A percentile compares a stretch with the other conserved stretches of the same genome.
Evolutionary conservation across 2,329 filamentous ascomycete genomes (phyloP).

Genomic region (Myriosclerotinia duriaeana): DNA sequence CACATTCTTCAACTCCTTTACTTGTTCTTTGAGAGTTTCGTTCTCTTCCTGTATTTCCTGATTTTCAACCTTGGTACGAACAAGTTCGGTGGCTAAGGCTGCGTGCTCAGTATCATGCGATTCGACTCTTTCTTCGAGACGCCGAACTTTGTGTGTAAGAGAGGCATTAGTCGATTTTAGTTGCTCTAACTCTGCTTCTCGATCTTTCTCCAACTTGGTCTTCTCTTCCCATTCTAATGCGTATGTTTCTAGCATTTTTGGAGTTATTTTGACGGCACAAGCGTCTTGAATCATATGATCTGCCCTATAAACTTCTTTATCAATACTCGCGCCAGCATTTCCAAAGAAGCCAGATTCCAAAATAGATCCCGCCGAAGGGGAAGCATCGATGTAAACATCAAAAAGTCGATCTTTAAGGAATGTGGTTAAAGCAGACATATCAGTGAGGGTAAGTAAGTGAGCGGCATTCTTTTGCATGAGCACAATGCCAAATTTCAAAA

Average conservation of each 20-base stretch:
- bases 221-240: slow-evolving; percentile 90
- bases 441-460: slow-evolving; percentile 76
- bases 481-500: slow-evolving; percentile 90
- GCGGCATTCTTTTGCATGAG: slow-evolving; percentile 93
- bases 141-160: slow-evolving; percentile 74
- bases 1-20: slow-evolving; percentile 78
- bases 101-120: slow-evolving; percentile 89
- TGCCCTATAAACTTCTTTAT: slow-evolving; percentile 94
- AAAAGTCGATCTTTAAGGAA: slow-evolving; percentile 94
- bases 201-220: slow-evolving; percentile 75
- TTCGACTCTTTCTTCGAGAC: slow-evolving; percentile 83
- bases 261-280: slow-evolving; percentile 80
- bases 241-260: slow-evolving; percentile 78
- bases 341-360: slow-evolving; percentile 98
- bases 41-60: slow-evolving; percentile 86
- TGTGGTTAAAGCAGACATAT: slow-evolving; percentile 84
- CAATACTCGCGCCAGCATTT: slow-evolving; percentile 79
- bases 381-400: slow-evolving; percentile 93
- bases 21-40: slow-evolving; percentile 81
- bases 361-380: slow-evolving; percentile 87
- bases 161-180: slow-evolving; percentile 66
- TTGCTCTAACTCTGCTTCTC: slow-evolving; percentile 76
- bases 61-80: slow-evolving; percentile 90
- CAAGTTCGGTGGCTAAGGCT: slow-evolving; percentile 83
- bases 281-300: slow-evolving; percentile 93